Percentiles rank a stretch among this genome's conserved stretches.
Evolutionary conservation across 768 basidiomycete genomes (phyloP).

Genomic region (Clathrus columnatus): DNA sequence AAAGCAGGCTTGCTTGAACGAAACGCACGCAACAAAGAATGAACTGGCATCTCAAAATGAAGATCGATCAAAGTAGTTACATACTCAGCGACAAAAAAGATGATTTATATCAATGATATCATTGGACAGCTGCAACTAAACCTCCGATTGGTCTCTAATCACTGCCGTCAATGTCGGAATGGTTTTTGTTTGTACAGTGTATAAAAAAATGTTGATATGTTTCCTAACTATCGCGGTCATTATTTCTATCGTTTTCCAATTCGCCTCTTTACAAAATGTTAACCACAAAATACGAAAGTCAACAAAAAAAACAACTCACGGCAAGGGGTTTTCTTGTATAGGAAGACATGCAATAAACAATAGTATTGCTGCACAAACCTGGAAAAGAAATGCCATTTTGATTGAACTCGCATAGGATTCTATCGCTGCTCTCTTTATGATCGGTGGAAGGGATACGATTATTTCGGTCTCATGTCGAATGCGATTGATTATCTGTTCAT

Average conservation of each 20-base stretch:
- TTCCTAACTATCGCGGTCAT: too few relatives aligned
- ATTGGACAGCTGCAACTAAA: too few relatives aligned
- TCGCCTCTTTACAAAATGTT: too few relatives aligned
- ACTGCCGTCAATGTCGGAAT: too few relatives aligned
- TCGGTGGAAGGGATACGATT: slow-evolving; percentile 56
- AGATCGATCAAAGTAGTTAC: background rate
- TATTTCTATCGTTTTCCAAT: too few relatives aligned
- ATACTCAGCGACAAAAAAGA: too few relatives aligned
- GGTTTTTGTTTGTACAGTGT: too few relatives aligned
- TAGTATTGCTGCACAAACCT: slow-evolving; percentile 57
- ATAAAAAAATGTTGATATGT: too few relatives aligned
- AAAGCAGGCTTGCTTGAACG: slow-evolving; percentile 42
- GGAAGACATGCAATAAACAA: slow-evolving; percentile 62
- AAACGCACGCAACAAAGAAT: slow-evolving; percentile 3
- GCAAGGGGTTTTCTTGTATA: slow-evolving; percentile 65
- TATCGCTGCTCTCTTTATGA: slow-evolving; percentile 50
- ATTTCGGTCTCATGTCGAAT: slow-evolving; percentile 58
- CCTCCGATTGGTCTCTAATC: too few relatives aligned
- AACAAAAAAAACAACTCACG: slow-evolving; percentile 26
- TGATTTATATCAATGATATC: too few relatives aligned
- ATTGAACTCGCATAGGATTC: slow-evolving; percentile 74
- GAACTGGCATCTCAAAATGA: background rate
- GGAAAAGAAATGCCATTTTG: slow-evolving; percentile 75
- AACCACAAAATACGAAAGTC: background rate
- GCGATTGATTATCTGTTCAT: slow-evolving; percentile 44